Conservation (phyloP, 257 asterid genomes). For the Solanum chilense region DNA sequence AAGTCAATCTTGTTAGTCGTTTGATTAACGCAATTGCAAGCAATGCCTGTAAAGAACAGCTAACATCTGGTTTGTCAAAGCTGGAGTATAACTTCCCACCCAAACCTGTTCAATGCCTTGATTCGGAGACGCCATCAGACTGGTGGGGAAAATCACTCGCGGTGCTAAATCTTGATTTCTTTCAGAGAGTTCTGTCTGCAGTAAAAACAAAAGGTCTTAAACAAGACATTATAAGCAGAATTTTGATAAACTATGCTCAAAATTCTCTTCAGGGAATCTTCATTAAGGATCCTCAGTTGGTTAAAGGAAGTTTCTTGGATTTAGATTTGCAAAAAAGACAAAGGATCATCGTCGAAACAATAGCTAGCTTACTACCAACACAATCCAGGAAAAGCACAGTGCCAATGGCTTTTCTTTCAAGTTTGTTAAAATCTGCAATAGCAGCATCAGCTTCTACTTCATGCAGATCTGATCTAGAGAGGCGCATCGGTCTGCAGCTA, state of each 20-base stretch:
- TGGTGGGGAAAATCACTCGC: slow-evolving; percentile 88
- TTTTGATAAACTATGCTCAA: slow-evolving; percentile 75
- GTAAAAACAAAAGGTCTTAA: slow-evolving; percentile 73
- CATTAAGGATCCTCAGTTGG: slow-evolving; percentile 34
- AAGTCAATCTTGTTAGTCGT: slow-evolving; percentile 43
- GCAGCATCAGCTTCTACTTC: slow-evolving; percentile 56
- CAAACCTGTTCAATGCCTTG: slow-evolving; percentile 21
- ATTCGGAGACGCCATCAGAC: slow-evolving; percentile 46
- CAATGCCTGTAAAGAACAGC: slow-evolving; percentile 84
- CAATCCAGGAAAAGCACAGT: slow-evolving; percentile 76
- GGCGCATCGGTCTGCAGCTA: slow-evolving; percentile 74
- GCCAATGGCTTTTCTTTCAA: slow-evolving; percentile 86
- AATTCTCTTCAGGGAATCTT: slow-evolving; percentile 56
- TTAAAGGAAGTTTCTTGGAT: slow-evolving; percentile 37
- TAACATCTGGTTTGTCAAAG: slow-evolving; percentile 73
- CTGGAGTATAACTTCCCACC: slow-evolving; percentile 52
- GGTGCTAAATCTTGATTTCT: slow-evolving; percentile 56
- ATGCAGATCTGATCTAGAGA: slow-evolving; percentile 81
- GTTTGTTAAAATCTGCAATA: slow-evolving; percentile 59
- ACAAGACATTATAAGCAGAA: slow-evolving; percentile 69
- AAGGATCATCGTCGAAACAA: slow-evolving; percentile 53
- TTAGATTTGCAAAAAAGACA: slow-evolving; percentile 57
- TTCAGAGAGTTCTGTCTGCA: slow-evolving; percentile 60
- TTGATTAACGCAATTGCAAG: slow-evolving; percentile 57
- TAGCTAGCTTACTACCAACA: slow-evolving; percentile 53